These are phyloP conservation scores for Ceratocystis ficicola DNA, from an alignment of 2,329 filamentous ascomycete species.

Conservation along the genomic window DNA sequence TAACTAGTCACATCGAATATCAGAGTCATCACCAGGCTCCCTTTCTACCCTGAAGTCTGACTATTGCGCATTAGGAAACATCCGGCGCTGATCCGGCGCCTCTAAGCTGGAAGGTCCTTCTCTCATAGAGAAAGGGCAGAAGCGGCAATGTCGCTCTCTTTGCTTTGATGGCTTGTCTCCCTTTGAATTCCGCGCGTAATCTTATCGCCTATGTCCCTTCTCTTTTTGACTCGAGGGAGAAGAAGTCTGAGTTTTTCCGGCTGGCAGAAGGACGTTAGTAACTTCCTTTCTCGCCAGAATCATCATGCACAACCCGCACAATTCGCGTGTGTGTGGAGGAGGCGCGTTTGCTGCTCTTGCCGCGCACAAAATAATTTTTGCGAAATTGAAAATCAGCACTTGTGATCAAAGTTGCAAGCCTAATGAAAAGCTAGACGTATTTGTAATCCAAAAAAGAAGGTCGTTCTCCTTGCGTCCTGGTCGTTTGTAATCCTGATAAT, in stretches of 20 bases:
- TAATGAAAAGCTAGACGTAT: no score
- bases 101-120: background rate
- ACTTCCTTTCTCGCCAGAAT: background rate
- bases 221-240: background rate
- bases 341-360: background rate
- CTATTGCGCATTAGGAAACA: background rate
- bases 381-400: background rate
- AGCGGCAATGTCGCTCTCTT: background rate
- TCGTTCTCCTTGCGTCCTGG: background rate
- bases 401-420: background rate
- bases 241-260: background rate
- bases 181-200: background rate
- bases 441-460: background rate
- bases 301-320: no score
- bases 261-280: background rate
- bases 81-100: background rate
- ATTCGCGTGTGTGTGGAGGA: background rate
- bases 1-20: constrained; percentile 1
- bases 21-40: background rate
- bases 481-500: background rate
- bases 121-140: background rate
- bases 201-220: background rate
- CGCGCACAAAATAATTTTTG: background rate
- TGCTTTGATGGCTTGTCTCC: background rate
- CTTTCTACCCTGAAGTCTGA: background rate